A percentile compares a stretch with the other conserved stretches of the same genome.
These are phyloP conservation scores for Styphnolobium japonicum DNA, from an alignment of 306 rosid genomes.

Conservation along the genomic window DNA sequence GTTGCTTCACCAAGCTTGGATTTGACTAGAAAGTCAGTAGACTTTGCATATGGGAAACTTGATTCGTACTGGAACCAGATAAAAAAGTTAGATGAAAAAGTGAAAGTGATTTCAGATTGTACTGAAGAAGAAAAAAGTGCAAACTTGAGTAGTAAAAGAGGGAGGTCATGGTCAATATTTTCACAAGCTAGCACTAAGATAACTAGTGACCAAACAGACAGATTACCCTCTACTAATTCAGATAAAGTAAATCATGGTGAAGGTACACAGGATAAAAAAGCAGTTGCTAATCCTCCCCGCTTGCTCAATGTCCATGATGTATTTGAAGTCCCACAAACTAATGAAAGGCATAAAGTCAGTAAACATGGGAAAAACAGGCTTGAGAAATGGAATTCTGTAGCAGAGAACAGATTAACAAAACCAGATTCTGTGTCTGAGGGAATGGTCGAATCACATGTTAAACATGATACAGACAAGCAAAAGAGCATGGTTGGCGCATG, in stretches of 20 bases:
- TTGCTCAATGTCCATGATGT: slow-evolving; percentile 58
- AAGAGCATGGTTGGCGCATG: slow-evolving; percentile 31
- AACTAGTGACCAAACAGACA: slow-evolving; percentile 13
- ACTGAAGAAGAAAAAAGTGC: slow-evolving; percentile 38
- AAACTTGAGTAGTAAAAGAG: slow-evolving; percentile 23
- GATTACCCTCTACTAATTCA: slow-evolving; percentile 19
- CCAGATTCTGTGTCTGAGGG: slow-evolving; percentile 36
- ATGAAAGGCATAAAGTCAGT: slow-evolving; percentile 25
- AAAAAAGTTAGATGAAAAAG: slow-evolving; percentile 53
- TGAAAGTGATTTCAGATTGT: slow-evolving; percentile 57
- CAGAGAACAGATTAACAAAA: slow-evolving; percentile 39
- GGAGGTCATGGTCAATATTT: slow-evolving; percentile 37
- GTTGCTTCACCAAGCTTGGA: slow-evolving; percentile 30
- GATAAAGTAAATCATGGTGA: slow-evolving; percentile 24
- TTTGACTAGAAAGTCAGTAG: slow-evolving; percentile 29
- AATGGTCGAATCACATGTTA: slow-evolving; percentile 8
- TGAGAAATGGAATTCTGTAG: slow-evolving; percentile 26
- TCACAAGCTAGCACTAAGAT: slow-evolving; percentile 22
- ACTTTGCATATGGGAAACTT: slow-evolving; percentile 24
- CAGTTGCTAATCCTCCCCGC: slow-evolving; percentile 21
- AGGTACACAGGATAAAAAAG: slow-evolving; percentile 18
- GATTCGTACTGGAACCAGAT: slow-evolving; percentile 59
- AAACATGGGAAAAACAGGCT: slow-evolving; percentile 15
- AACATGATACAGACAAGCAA: slow-evolving; percentile 27
- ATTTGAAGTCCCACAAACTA: slow-evolving; percentile 57